These are phyloP conservation scores for Bryoerythrophyllum caledonicum DNA, from an alignment of 225 moss, liverwort and hornwort species.

Conservation along the genomic window DNA sequence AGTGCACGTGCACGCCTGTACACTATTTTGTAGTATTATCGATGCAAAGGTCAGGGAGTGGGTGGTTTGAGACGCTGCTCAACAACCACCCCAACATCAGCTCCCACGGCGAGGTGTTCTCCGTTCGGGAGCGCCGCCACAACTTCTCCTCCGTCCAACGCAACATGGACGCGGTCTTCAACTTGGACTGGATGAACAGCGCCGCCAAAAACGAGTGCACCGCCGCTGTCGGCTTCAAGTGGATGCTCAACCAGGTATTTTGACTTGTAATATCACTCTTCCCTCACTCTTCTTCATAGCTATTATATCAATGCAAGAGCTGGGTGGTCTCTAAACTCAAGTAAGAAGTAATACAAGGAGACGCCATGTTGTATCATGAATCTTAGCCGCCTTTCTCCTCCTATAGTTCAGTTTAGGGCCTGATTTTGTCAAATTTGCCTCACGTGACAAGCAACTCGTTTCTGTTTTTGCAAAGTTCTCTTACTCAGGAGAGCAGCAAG, in stretches of 20 bases:
- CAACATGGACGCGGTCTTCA: slow-evolving; percentile 53
- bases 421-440: too few species aligned
- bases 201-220: slow-evolving; percentile 71
- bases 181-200: slow-evolving; percentile 65
- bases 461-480: too few species aligned
- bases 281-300: not conserved
- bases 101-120: slow-evolving; percentile 63
- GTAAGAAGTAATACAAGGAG: too few species aligned
- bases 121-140: slow-evolving; percentile 32
- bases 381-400: too few species aligned
- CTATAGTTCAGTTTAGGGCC: too few species aligned
- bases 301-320: not conserved
- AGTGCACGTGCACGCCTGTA: slow-evolving; percentile 67
- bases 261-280: not conserved
- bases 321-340: too few species aligned
- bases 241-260: slow-evolving; percentile 72
- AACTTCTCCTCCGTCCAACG: slow-evolving; percentile 51
- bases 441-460: too few species aligned
- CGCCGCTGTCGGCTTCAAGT: slow-evolving; percentile 67
- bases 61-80: slow-evolving; percentile 72
- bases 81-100: slow-evolving; percentile 71
- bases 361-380: too few species aligned
- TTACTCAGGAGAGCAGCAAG: not conserved
- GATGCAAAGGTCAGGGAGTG: slow-evolving; percentile 76
- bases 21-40: slow-evolving; percentile 68